These are phyloP conservation scores for Hsuehochloa calcarea DNA, from an alignment of 176 grass and related monocot species.

Conservation along the genomic window DNA sequence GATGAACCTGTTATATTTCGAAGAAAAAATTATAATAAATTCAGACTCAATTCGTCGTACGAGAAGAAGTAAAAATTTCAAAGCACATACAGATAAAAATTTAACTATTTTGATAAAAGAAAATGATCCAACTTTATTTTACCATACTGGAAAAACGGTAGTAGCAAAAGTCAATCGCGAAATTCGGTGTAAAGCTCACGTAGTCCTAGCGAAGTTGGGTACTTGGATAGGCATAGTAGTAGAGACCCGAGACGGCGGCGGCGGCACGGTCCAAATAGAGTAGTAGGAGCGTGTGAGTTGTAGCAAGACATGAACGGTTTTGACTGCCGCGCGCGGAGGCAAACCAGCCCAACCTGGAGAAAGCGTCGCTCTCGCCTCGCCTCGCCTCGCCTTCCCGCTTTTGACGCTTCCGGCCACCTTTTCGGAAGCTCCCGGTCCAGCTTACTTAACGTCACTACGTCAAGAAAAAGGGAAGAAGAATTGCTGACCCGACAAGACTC, in stretches of 20 bases:
- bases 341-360: background rate
- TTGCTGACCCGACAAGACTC: background rate
- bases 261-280: background rate
- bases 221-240: too few species aligned
- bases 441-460: background rate
- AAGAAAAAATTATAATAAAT: too few species aligned
- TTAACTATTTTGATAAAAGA: too few species aligned
- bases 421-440: slow-evolving; percentile 45
- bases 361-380: background rate
- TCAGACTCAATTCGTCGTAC: too few species aligned
- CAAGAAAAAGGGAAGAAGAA: background rate
- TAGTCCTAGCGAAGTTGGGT: background rate
- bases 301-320: background rate
- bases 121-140: too few species aligned
- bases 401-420: slow-evolving; percentile 42
- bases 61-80: too few species aligned
- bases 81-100: too few species aligned
- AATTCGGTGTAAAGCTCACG: slow-evolving; percentile 19
- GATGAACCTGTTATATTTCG: too few species aligned
- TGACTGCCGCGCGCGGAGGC: background rate
- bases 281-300: background rate
- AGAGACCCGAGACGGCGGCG: background rate
- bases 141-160: background rate
- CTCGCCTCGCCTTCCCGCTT: background rate
- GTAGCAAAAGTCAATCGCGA: background rate